Conservation (phyloP, 2,329 filamentous ascomycete species). For the Fusarium sp. region DNA sequence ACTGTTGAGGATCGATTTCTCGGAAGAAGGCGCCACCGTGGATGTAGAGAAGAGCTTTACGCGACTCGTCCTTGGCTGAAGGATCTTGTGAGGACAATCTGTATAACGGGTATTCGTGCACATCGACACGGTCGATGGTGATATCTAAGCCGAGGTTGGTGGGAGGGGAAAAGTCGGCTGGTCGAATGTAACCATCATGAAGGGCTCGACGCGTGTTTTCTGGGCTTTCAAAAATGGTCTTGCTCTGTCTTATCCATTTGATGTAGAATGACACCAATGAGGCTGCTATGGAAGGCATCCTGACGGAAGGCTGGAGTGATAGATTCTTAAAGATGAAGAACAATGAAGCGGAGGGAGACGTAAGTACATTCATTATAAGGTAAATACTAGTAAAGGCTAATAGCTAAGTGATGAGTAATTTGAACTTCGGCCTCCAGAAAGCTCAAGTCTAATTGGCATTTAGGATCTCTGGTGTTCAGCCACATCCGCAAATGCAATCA, state of each 20-base stretch:
- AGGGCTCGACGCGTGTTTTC: neutral
- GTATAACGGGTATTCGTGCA: slow-evolving; percentile 7
- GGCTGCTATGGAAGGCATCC: neutral
- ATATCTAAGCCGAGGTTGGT: slow-evolving; percentile 2
- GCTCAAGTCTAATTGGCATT: too few species aligned
- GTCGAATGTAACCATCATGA: neutral
- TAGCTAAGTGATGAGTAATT: too few species aligned
- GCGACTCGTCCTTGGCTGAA: neutral
- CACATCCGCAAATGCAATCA: too few species aligned
- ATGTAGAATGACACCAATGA: neutral
- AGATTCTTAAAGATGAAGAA: neutral
- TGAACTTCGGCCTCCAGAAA: too few species aligned
- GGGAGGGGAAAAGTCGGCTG: neutral
- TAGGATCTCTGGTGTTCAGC: too few species aligned
- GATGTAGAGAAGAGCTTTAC: neutral
- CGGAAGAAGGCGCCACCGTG: slow-evolving; percentile 6
- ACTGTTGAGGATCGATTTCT: slow-evolving; percentile 2
- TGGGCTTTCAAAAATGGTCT: neutral
- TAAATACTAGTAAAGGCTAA: neutral
- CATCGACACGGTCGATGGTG: neutral
- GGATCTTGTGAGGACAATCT: neutral
- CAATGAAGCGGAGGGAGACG: neutral
- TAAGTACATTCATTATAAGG: neutral
- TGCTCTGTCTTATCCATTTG: neutral
- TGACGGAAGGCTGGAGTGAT: neutral